A percentile compares a stretch with the other conserved stretches of the same genome.
phyloP scores from a whole-genome alignment of 345 rosid genomes.

The Iberis pinnata region DNA sequence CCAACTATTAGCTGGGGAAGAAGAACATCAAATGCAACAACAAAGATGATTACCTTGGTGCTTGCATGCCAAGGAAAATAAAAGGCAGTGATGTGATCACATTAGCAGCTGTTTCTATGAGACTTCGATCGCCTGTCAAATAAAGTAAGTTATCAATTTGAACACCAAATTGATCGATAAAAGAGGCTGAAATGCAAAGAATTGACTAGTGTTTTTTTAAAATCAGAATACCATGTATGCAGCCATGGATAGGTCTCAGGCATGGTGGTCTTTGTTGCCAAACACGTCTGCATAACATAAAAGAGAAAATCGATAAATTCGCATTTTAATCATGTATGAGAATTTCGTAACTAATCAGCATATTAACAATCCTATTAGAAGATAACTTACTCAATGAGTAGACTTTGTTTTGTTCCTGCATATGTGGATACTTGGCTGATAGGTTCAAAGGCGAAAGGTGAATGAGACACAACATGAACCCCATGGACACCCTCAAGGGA shows the following conservation, averaged over 20 bases:
- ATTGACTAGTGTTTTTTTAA: background rate
- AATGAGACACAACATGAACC: constrained; percentile 63
- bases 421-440: constrained; percentile 41
- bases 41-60: constrained; percentile 60
- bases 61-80: constrained; percentile 69
- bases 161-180: background rate
- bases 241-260: constrained; percentile 63
- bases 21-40: too few species aligned
- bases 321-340: too few species aligned
- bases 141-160: background rate
- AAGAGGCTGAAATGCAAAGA: background rate
- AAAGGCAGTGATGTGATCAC: constrained; percentile 93
- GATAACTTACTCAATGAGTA: constrained; percentile 55
- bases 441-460: constrained; percentile 54
- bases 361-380: constrained; percentile 9
- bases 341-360: background rate
- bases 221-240: constrained; percentile 54
- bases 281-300: constrained; percentile 45
- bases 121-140: constrained; percentile 57
- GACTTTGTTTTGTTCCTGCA: constrained; percentile 44
- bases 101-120: constrained; percentile 71
- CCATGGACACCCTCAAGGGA: constrained; percentile 71
- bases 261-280: constrained; percentile 98
- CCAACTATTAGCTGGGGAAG: too few species aligned
- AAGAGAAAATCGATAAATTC: too few species aligned